Conservation (phyloP, 164 flowering plant species). For the Berberis vulgaris region DNA sequence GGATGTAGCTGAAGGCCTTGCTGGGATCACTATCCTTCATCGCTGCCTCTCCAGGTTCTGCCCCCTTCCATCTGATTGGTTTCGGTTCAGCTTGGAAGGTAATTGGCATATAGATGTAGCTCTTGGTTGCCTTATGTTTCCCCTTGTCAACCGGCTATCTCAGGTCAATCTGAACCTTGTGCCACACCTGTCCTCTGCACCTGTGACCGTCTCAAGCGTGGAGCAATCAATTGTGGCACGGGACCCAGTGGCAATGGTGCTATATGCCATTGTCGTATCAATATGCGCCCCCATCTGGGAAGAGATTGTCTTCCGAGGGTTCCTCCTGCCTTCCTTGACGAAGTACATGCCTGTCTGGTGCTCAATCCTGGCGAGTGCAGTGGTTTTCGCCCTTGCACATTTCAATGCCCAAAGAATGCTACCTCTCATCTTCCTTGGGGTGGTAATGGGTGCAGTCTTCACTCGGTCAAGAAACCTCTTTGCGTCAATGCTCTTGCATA, state of each 20-base stretch:
- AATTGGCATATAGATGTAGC: slow-evolving; percentile 77
- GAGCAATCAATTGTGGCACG: slow-evolving; percentile 91
- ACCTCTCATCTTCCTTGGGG: slow-evolving; percentile 83
- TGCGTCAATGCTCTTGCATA: slow-evolving; percentile 83
- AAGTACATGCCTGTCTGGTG: slow-evolving; percentile 97
- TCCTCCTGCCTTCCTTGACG: slow-evolving; percentile 89
- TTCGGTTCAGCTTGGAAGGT: slow-evolving; percentile 65
- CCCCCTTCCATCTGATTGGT: slow-evolving; percentile 90
- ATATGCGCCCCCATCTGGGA: slow-evolving; percentile 98
- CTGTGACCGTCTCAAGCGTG: slow-evolving; percentile 66
- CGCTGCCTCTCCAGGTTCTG: slow-evolving; percentile 68
- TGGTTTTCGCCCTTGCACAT: slow-evolving; percentile 90
- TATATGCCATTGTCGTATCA: slow-evolving; percentile 76
- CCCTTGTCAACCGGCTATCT: slow-evolving; percentile 81
- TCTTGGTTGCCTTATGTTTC: slow-evolving; percentile 90
- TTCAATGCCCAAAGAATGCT: slow-evolving; percentile 88
- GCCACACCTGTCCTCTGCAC: slow-evolving; percentile 69
- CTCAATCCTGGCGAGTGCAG: slow-evolving; percentile 69
- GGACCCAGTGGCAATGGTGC: slow-evolving; percentile 92
- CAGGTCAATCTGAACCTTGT: slow-evolving; percentile 73
- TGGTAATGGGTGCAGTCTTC: slow-evolving; percentile 78
- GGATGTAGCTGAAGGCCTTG: slow-evolving; percentile 89
- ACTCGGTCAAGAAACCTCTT: slow-evolving; percentile 75
- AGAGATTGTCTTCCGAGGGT: slow-evolving; percentile 91
- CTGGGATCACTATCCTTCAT: slow-evolving; percentile 81